Base-by-base conservation (phyloP, 345 rosid species). In the Moricandia arvensis region DNA sequence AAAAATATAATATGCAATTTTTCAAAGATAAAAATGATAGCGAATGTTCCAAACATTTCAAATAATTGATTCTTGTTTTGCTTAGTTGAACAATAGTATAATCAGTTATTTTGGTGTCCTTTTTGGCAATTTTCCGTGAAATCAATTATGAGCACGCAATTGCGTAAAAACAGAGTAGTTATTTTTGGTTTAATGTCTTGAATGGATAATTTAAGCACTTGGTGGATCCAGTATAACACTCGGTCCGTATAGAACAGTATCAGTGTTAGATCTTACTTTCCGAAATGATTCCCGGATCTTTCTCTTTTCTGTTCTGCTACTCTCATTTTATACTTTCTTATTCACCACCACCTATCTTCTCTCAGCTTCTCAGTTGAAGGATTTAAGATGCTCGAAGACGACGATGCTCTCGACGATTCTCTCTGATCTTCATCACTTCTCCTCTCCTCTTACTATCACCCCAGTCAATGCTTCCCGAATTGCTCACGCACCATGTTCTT, bases 311-410 rank as follows among this genome's bases (percentile, higher is more conserved):
- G n/a, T 4, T 33, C 63, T 16, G 17, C 41, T 15, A 24, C 58
- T 76, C 70, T 76, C 73, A 4, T 88, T 75, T 71, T 75, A 27
- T 71, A 81, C 63, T 61, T 16, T 33, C 57, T 8, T 24, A n/a
- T 16, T 58, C 77, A 70, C n/a, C 70, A 71, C 43, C 61, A 71
- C 38, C 61, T n/a, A 3, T 59, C 27, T 74, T 34, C 72, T 79
- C 71, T 79, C 80, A 38, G 89, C 85, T 79, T 89, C 96, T 11
- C 95, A 89, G 68, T 93, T 93, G 96, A 93, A 84, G 97, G 96
- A 6, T 93, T 93, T 43, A n/a, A n/a, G 97, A 93, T 8, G 88
- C 81, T 10, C n/a, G 93, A 89, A 16, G 97, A 89, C 8, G 87
- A 85, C 18, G 84, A 81, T 66, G 75, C 64, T 26, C 45, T 68